A percentile compares a stretch with the other conserved stretches of the same genome.
These are phyloP conservation scores for Neofusicoccum sp. DNA, from an alignment of 2,329 filamentous ascomycete genomes.

Conservation along the genomic window DNA sequence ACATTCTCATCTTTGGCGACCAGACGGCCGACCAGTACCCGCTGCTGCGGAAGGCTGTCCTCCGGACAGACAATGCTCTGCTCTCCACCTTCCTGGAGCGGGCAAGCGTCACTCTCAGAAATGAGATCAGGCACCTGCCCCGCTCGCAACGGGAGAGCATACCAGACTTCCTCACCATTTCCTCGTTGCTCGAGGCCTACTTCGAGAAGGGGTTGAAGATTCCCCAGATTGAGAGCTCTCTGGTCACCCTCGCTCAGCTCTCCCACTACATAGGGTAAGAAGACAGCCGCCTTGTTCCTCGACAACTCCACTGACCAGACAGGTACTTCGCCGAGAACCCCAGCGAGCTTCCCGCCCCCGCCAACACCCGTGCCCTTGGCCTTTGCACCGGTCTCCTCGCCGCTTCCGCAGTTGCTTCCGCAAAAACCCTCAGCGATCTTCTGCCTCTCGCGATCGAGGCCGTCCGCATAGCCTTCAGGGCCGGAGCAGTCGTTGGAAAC, in stretches of 20 bases:
- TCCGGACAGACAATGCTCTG: slow-evolving; percentile 55
- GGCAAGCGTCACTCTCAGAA: slow-evolving; percentile 56
- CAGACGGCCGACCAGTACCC: slow-evolving; percentile 67
- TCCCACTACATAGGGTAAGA: slow-evolving; percentile 69
- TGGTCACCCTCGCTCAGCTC: slow-evolving; percentile 64
- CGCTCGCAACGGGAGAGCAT: slow-evolving; percentile 57
- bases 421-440: slow-evolving; percentile 61
- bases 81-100: slow-evolving; percentile 63
- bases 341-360: slow-evolving; percentile 51
- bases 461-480: slow-evolving; percentile 65
- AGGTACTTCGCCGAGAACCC: slow-evolving; percentile 52
- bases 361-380: slow-evolving; percentile 57
- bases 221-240: slow-evolving; percentile 62
- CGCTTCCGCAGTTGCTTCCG: slow-evolving; percentile 65
- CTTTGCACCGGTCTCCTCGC: slow-evolving; percentile 69
- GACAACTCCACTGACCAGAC: slow-evolving; percentile 28
- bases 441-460: slow-evolving; percentile 62
- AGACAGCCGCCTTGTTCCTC: slow-evolving; percentile 18
- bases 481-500: slow-evolving; percentile 49
- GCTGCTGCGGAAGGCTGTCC: slow-evolving; percentile 53
- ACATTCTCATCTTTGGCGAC: slow-evolving; percentile 66
- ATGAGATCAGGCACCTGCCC: slow-evolving; percentile 59
- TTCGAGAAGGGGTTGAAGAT: slow-evolving; percentile 57
- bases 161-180: slow-evolving; percentile 61
- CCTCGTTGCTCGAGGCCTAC: slow-evolving; percentile 65